Percentiles rank a stretch among this genome's conserved stretches.
phyloP scores from a whole-genome alignment of 345 rosid genomes.

The Eutrema heterophyllum region DNA sequence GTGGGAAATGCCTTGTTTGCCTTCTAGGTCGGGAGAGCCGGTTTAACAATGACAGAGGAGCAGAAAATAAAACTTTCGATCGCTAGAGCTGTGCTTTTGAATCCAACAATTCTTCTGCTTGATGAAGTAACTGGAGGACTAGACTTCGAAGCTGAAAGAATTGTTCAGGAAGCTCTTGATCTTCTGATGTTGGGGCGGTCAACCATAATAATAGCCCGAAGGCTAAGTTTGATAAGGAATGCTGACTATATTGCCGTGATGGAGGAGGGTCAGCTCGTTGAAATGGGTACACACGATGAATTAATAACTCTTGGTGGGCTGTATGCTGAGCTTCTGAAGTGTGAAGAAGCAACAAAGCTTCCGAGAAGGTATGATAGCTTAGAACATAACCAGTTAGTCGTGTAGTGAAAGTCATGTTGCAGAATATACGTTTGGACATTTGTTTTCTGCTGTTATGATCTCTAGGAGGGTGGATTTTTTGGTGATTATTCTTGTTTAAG shows the following conservation, averaged over 20 bases:
- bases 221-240: slow-evolving; percentile 86
- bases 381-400: neutral
- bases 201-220: slow-evolving; percentile 92
- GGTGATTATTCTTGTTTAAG: slow-evolving; percentile 11
- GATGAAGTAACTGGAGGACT: slow-evolving; percentile 98
- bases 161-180: slow-evolving; percentile 86
- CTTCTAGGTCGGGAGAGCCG: slow-evolving; percentile 85
- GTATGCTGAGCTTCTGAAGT: slow-evolving; percentile 90
- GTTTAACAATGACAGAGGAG: slow-evolving; percentile 77
- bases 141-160: slow-evolving; percentile 91
- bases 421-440: neutral
- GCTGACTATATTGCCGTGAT: slow-evolving; percentile 96
- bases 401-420: slow-evolving; percentile 4
- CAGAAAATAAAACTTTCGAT: slow-evolving; percentile 88
- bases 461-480: slow-evolving; percentile 7
- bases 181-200: slow-evolving; percentile 95
- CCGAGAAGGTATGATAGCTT: slow-evolving; percentile 70
- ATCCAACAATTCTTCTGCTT: slow-evolving; percentile 82
- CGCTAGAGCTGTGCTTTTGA: slow-evolving; percentile 92
- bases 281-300: slow-evolving; percentile 98
- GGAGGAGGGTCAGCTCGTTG: slow-evolving; percentile 98
- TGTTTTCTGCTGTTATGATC: neutral
- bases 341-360: slow-evolving; percentile 97
- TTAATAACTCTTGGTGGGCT: slow-evolving; percentile 61
- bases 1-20: slow-evolving; percentile 2